Percentiles rank a stretch among this genome's conserved stretches.
Evolutionary conservation across 495 filamentous ascomycete species (phyloP).

Genomic region (Echria macrotheca): DNA sequence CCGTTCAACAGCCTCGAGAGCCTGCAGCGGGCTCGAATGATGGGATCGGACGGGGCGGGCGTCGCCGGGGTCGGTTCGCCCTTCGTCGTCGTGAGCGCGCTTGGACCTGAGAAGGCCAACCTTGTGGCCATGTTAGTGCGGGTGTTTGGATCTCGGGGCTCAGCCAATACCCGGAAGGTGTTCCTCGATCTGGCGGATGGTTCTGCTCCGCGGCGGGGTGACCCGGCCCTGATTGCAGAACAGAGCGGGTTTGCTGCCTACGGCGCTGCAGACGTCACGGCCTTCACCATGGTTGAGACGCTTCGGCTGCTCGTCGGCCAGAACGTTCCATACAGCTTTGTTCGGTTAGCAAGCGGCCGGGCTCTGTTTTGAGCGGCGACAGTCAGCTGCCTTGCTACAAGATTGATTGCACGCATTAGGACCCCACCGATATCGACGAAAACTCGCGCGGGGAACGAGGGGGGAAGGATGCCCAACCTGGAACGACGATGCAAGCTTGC

Average conservation of each 20-base stretch:
- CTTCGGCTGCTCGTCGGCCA: conserved; percentile 71
- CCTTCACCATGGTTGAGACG: conserved; percentile 78
- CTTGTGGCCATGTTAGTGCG: conserved; percentile 74
- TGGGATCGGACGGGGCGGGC: conserved; percentile 29
- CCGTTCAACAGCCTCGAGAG: conserved; percentile 76
- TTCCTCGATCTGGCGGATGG: conserved; percentile 76
- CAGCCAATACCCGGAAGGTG: conserved; percentile 61
- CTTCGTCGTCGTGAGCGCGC: conserved; percentile 72
- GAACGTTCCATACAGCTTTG: conserved; percentile 84
- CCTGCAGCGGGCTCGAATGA: conserved; percentile 57
- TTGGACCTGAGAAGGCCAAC: conserved; percentile 70
- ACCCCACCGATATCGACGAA: too few relatives aligned
- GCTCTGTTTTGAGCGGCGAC: conserved; percentile 50
- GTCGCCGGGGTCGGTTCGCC: conserved; percentile 47
- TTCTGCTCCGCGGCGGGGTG: conserved; percentile 50
- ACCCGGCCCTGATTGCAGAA: conserved; percentile 63
- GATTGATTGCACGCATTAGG: too few relatives aligned
- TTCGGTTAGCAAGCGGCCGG: conserved; percentile 67
- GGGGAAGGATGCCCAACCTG: too few relatives aligned
- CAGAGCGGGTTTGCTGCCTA: conserved; percentile 72
- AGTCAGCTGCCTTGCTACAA: neutral
- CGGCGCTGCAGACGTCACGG: conserved; percentile 69
- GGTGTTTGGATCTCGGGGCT: conserved; percentile 51
- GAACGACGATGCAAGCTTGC: too few relatives aligned
- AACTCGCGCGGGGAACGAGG: too few relatives aligned